Conservation (phyloP, 2,329 filamentous ascomycete genomes). For the Dendrostoma leiphaemia region DNA sequence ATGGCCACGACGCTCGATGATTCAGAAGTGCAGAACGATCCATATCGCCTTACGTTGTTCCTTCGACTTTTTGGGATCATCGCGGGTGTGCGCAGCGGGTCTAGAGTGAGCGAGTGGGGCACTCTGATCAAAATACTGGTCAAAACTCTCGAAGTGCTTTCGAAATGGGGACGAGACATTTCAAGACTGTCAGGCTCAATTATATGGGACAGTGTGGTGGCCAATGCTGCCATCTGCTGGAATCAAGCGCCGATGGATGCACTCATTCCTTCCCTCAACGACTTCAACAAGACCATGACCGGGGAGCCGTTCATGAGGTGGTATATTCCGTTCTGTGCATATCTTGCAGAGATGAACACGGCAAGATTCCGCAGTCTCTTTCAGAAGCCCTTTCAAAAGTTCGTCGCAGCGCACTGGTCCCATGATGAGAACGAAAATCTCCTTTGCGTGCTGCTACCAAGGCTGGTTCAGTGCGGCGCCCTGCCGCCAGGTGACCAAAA, state of each 20-base stretch:
- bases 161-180: constrained; percentile 35
- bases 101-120: constrained; percentile 71
- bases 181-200: constrained; percentile 35
- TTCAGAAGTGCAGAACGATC: constrained; percentile 27
- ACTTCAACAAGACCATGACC: constrained; percentile 64
- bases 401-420: constrained; percentile 72
- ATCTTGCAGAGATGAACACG: constrained; percentile 70
- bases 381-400: constrained; percentile 80
- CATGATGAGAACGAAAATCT: constrained; percentile 63
- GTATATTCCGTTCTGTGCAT: constrained; percentile 84
- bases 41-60: constrained; percentile 46
- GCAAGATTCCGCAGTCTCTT: constrained; percentile 78
- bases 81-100: constrained; percentile 78
- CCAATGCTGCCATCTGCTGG: constrained; percentile 64
- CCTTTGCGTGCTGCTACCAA: constrained; percentile 66
- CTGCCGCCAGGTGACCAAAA: constrained; percentile 53
- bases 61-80: constrained; percentile 64
- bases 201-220: constrained; percentile 58
- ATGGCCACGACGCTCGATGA: constrained; percentile 38
- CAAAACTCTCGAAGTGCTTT: constrained; percentile 48
- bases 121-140: constrained; percentile 56
- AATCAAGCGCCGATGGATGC: constrained; percentile 77
- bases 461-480: constrained; percentile 55
- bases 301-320: constrained; percentile 64
- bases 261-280: constrained; percentile 66